A percentile compares a stretch with the other conserved stretches of the same genome.
These are phyloP conservation scores for Colletotrichum kahawae DNA, from an alignment of 2,329 filamentous ascomycete genomes.

Conservation along the genomic window DNA sequence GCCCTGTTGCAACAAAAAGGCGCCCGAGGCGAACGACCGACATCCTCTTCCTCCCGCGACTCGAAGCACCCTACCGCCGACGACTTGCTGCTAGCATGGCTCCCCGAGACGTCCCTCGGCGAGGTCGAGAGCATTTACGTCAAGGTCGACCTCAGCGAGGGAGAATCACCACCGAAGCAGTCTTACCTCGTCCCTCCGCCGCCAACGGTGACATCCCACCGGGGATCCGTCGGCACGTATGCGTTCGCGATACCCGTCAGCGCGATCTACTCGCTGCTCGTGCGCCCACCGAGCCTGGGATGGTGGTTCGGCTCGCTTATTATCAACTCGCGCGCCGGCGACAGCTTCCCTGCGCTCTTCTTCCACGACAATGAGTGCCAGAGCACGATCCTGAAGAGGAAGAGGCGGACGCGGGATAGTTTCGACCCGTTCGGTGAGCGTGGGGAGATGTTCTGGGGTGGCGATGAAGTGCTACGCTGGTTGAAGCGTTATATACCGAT, in stretches of 20 bases:
- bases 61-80: conserved; percentile 58
- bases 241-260: conserved; percentile 90
- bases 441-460: conserved; percentile 95
- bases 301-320: conserved; percentile 99
- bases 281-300: conserved; percentile 89
- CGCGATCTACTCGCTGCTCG: conserved; percentile 87
- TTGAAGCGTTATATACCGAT: conserved; percentile 82
- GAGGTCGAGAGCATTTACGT: conserved; percentile 89
- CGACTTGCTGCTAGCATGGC: conserved; percentile 88
- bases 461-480: conserved; percentile 94
- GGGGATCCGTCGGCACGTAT: conserved; percentile 76
- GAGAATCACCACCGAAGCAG: conserved; percentile 80
- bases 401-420: conserved; percentile 79
- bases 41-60: conserved; percentile 45
- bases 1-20: conserved; percentile 90
- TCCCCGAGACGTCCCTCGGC: conserved; percentile 87
- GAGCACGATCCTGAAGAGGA: conserved; percentile 92
- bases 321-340: conserved; percentile 88
- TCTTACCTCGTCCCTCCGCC: conserved; percentile 91
- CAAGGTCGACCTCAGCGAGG: conserved; percentile 89
- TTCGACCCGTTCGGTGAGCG: conserved; percentile 90
- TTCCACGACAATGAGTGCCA: conserved; percentile 98
- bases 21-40: conserved; percentile 44
- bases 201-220: conserved; percentile 81
- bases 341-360: conserved; percentile 94